phyloP scores from a whole-genome alignment of 495 filamentous ascomycete genomes.

The Chaetomium cochliodes region DNA sequence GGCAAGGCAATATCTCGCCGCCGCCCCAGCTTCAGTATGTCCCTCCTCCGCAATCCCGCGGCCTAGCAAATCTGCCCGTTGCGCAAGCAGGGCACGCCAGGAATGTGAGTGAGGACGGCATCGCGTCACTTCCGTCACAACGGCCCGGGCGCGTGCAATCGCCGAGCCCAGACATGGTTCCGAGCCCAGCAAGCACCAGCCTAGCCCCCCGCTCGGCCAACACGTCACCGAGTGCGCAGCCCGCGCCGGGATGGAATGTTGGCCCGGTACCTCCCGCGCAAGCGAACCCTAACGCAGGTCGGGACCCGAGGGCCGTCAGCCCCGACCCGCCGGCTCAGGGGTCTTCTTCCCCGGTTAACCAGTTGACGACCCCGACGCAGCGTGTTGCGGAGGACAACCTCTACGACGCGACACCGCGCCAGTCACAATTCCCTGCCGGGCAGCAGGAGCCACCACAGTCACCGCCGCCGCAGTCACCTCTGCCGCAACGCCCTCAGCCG shows the following conservation, averaged over 20 bases:
- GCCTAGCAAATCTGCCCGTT: not conserved
- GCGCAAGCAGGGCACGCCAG: not conserved
- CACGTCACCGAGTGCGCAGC: constrained; percentile 32
- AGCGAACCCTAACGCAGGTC: not conserved
- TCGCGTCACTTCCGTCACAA: constrained; percentile 29
- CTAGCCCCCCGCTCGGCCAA: constrained; percentile 18
- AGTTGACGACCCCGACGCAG: constrained; percentile 10
- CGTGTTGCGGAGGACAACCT: constrained; percentile 40
- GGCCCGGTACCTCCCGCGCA: constrained; percentile 36
- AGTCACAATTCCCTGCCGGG: constrained; percentile 20
- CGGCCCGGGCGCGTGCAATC: constrained; percentile 10
- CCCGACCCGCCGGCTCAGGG: constrained; percentile 28
- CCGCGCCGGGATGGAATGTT: constrained; percentile 35
- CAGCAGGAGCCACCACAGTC: constrained; percentile 12
- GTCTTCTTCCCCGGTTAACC: constrained; percentile 13
- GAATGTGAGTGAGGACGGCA: constrained; percentile 17
- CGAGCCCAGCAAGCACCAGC: constrained; percentile 19
- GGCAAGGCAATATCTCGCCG: constrained; percentile 15
- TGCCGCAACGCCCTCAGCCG: constrained; percentile 11
- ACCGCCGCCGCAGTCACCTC: constrained; percentile 4
- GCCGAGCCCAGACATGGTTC: constrained; percentile 1
- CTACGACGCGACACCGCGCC: constrained; percentile 47
- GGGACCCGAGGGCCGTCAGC: constrained; percentile 30
- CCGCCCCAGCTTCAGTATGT: constrained; percentile 3
- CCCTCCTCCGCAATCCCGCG: not conserved